Percentiles rank a stretch among this genome's conserved stretches.
These are phyloP conservation scores for Arthrobotrys musiformis DNA, from an alignment of 2,329 filamentous ascomycete genomes.

Conservation along the genomic window DNA sequence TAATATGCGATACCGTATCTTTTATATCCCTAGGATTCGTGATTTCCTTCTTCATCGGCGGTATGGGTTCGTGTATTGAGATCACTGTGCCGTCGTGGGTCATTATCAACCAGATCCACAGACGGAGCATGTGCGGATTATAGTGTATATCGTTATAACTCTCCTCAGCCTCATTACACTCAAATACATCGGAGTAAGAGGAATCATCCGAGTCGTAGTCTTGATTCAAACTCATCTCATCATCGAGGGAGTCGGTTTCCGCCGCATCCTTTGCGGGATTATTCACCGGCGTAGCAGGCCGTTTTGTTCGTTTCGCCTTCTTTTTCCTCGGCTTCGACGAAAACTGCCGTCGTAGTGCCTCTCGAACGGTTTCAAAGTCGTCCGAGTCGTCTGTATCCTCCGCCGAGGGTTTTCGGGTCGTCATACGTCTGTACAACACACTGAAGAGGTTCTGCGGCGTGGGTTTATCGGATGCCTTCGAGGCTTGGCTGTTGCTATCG, in stretches of 20 bases:
- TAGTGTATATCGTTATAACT: slow-evolving; percentile 55
- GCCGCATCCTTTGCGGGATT: slow-evolving; percentile 22
- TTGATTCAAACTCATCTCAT: slow-evolving; percentile 45
- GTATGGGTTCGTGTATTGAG: slow-evolving; percentile 64
- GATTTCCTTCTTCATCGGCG: slow-evolving; percentile 60
- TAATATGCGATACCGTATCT: slow-evolving; percentile 58
- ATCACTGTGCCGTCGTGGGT: slow-evolving; percentile 65
- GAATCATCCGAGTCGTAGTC: slow-evolving; percentile 27
- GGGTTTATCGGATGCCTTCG: slow-evolving; percentile 27
- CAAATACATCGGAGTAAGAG: slow-evolving; percentile 39
- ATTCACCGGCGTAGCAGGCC: slow-evolving; percentile 58
- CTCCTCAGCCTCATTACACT: slow-evolving; percentile 57
- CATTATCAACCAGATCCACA: slow-evolving; percentile 67
- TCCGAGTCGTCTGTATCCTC: slow-evolving; percentile 57
- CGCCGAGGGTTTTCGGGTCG: slow-evolving; percentile 1
- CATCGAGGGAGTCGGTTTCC: slow-evolving; percentile 30
- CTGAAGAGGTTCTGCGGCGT: slow-evolving; percentile 29
- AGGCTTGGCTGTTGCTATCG: slow-evolving; percentile 47
- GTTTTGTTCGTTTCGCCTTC: neutral
- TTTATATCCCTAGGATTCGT: slow-evolving; percentile 32
- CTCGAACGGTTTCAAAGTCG: slow-evolving; percentile 54
- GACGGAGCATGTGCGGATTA: slow-evolving; percentile 63
- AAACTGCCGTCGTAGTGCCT: slow-evolving; percentile 36
- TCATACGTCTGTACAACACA: slow-evolving; percentile 42
- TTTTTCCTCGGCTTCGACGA: slow-evolving; percentile 33